phyloP scores from a whole-genome alignment of 1,284 basidiomycete species.

The Trametes sp. region DNA sequence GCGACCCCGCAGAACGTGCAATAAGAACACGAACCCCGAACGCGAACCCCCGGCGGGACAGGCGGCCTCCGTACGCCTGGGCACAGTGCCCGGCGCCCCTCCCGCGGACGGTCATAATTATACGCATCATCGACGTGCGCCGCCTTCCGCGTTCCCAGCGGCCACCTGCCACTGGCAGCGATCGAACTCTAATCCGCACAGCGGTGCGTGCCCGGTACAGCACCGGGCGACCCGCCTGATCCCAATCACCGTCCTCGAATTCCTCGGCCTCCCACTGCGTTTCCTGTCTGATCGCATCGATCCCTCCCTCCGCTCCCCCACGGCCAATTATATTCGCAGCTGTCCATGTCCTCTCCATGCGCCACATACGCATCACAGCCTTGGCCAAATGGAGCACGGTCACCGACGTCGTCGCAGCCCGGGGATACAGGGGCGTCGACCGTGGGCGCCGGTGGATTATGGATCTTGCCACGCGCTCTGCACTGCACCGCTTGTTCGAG shows the following conservation, averaged over 20 bases:
- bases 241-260: constrained; percentile 18
- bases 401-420: background rate
- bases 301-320: background rate
- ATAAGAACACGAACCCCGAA: constrained; percentile 8
- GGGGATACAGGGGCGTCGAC: background rate
- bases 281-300: constrained; percentile 15
- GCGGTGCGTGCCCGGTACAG: constrained; percentile 12
- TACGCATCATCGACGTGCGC: background rate
- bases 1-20: background rate
- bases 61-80: background rate
- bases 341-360: background rate
- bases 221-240: constrained; percentile 17
- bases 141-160: constrained; percentile 3
- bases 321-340: background rate
- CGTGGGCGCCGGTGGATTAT: constrained; percentile 4
- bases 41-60: too few relatives aligned
- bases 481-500: constrained; percentile 10
- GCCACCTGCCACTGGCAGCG: constrained; percentile 4
- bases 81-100: background rate
- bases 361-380: constrained; percentile 3
- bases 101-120: background rate
- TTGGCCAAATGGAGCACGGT: background rate
- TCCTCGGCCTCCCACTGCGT: constrained; percentile 10
- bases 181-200: constrained; percentile 23
- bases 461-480: constrained; percentile 2